Conservation (phyloP, 2,329 filamentous ascomycete species). For the Thelonectria discophora region DNA sequence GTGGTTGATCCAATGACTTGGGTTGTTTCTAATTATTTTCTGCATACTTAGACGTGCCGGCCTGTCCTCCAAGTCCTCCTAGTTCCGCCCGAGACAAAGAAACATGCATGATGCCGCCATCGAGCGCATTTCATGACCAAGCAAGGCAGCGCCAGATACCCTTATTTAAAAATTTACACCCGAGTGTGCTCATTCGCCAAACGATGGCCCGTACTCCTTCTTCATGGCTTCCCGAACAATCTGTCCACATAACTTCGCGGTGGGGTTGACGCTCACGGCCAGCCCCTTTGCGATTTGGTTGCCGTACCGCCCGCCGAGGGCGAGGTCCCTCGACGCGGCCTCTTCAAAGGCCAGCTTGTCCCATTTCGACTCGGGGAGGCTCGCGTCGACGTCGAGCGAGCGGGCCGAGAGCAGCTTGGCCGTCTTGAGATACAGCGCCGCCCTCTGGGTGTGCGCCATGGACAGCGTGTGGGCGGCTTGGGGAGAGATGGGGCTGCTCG, state of each 20-base stretch:
- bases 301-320: conserved; percentile 70
- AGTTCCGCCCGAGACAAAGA: background rate
- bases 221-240: conserved; percentile 76
- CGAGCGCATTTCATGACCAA: background rate
- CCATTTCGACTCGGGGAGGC: conserved; percentile 59
- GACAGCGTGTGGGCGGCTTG: conserved; percentile 72
- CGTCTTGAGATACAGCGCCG: conserved; percentile 68
- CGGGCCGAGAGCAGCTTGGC: conserved; percentile 57
- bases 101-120: background rate
- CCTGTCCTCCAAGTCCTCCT: conserved; percentile 37
- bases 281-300: conserved; percentile 72
- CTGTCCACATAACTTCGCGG: conserved; percentile 73
- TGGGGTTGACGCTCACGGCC: conserved; percentile 72
- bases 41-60: conserved; percentile 44
- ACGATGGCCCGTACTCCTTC: conserved; percentile 69
- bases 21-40: conserved; percentile 18
- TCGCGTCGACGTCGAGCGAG: conserved; percentile 50
- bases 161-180: conserved; percentile 22
- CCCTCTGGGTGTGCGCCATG: conserved; percentile 76
- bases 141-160: conserved; percentile 4
- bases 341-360: conserved; percentile 66
- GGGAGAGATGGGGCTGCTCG: conserved; percentile 65
- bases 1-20: background rate
- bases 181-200: conserved; percentile 46
- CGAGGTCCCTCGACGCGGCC: conserved; percentile 69